Conservation (phyloP, 2,329 filamentous ascomycete genomes). For the Didymella pomorum region DNA sequence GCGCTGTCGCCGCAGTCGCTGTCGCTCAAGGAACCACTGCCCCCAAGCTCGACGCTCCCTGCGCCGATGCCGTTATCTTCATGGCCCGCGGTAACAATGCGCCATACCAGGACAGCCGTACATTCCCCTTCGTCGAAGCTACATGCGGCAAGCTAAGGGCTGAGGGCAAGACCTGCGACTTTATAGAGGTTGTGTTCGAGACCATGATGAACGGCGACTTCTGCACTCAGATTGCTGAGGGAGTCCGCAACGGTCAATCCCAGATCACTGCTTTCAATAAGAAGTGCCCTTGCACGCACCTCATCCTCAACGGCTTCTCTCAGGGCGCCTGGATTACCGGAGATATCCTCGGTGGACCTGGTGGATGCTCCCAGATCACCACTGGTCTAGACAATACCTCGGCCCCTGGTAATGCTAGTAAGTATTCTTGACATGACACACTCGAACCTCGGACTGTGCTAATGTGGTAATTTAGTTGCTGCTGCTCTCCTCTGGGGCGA, state of each 20-base stretch:
- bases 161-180: conserved; percentile 37
- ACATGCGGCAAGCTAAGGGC: conserved; percentile 33
- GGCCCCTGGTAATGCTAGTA: conserved; percentile 36
- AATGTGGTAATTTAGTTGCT: conserved; percentile 33
- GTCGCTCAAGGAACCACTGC: conserved; percentile 39
- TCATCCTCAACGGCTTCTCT: conserved; percentile 68
- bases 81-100: conserved; percentile 37
- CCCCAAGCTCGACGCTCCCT: conserved; percentile 36
- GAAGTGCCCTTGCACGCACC: conserved; percentile 62
- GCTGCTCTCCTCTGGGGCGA: conserved; percentile 39
- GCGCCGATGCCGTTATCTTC: conserved; percentile 34
- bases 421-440: conserved; percentile 28
- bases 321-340: conserved; percentile 68
- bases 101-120: conserved; percentile 35
- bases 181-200: conserved; percentile 33
- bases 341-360: conserved; percentile 62
- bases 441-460: conserved; percentile 27
- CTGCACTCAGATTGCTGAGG: conserved; percentile 31
- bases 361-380: conserved; percentile 31
- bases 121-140: conserved; percentile 32
- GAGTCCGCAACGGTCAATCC: conserved; percentile 31
- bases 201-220: conserved; percentile 22
- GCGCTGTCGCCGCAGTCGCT: conserved; percentile 35
- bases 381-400: conserved; percentile 30
- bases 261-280: conserved; percentile 63